phyloP scores from a whole-genome alignment of 1,284 basidiomycete species.

The Trichosporon coremiiforme region DNA sequence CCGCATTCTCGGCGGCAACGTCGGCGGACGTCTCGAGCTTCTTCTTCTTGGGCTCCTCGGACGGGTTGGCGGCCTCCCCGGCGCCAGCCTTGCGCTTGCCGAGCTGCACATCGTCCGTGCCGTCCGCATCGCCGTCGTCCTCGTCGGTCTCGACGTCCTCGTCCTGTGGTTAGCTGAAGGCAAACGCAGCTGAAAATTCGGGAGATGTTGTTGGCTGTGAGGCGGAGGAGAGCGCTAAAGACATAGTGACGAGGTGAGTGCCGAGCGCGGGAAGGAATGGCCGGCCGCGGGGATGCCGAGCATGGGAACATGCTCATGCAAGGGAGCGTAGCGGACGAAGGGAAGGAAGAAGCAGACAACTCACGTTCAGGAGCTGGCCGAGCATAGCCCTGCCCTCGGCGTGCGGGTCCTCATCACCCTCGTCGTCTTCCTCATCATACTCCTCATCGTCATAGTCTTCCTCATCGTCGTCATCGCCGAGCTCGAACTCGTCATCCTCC shows the following conservation, averaged over 20 bases:
- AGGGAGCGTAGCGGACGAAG: no score
- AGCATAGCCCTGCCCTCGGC: conserved; percentile 31
- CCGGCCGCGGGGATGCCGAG: no score
- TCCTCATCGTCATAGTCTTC: conserved; percentile 28
- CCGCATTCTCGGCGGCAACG: conserved; percentile 1
- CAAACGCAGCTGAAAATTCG: no score
- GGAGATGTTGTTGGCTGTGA: no score
- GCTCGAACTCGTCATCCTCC: conserved; percentile 22
- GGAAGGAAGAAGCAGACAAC: background rate
- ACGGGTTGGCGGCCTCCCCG: conserved; percentile 25
- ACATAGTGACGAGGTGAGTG: no score
- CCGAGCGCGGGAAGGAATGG: no score
- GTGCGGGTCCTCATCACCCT: conserved; percentile 30
- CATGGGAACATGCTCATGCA: no score
- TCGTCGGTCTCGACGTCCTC: conserved; percentile 29
- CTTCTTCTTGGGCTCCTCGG: conserved; percentile 24
- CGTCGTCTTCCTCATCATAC: conserved; percentile 25
- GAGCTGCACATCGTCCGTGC: conserved; percentile 26
- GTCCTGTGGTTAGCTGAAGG: conserved; percentile 22
- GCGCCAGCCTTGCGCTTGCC: conserved; percentile 35
- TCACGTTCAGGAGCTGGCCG: conserved; percentile 29
- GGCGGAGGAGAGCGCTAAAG: background rate
- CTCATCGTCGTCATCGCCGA: conserved; percentile 32
- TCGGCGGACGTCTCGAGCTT: conserved; percentile 19
- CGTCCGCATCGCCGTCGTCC: conserved; percentile 33